Evolutionary conservation across 2,329 filamentous ascomycete genomes (phyloP), one percentile per base, ranked within the genome.

Genomic region (Arthrobotrys pseudoclavata): DNA sequence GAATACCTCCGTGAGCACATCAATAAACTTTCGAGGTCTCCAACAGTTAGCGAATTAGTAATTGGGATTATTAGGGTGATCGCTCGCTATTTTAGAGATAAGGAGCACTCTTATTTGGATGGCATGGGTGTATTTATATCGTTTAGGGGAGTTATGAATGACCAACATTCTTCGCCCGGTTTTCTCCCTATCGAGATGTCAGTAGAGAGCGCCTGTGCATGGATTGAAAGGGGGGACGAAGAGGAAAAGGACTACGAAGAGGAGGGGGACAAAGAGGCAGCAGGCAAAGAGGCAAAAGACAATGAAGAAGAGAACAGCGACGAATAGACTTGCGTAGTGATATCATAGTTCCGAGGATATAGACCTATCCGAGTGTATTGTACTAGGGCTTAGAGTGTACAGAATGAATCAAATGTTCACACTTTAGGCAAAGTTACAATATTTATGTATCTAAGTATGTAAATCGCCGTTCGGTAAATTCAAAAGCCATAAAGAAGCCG

Each of bases 81-180:
- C 22, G 10, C 34, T n/a, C 12, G 18, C 4, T 60, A 60, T 26
- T 42, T 40, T 42, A 10, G 20, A 12, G 2, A n/a, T 24, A 12
- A 31, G n/a, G 10, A 3, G 22, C n/a, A 15, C 6, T 42, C 26
- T 15, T 24, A 4, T 4, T 4, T 34, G 2, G 24, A 48, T 34
- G 60, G n/a, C 7, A 34, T 31, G 9, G 18, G 22, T 9, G 9
- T 64, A 0, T 69, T 64, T 45, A 22, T 76, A 31, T 42, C 48
- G 4, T 60, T 76, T n/a, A n/a, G 57, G 10, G 64, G 66, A 0
- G 34, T 76, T 10, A 4, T 22, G 12, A 69, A 76, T 50, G 13
- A 31, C 4, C 48, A 31, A 5, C 31, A 57, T 13, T n/a, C 34
- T n/a, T 31, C 10, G 4, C 24, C 7, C 4, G 64, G 13, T 3